phyloP scores from a whole-genome alignment of 352 stramenopile species.

The Globisporangium abappressorium region DNA sequence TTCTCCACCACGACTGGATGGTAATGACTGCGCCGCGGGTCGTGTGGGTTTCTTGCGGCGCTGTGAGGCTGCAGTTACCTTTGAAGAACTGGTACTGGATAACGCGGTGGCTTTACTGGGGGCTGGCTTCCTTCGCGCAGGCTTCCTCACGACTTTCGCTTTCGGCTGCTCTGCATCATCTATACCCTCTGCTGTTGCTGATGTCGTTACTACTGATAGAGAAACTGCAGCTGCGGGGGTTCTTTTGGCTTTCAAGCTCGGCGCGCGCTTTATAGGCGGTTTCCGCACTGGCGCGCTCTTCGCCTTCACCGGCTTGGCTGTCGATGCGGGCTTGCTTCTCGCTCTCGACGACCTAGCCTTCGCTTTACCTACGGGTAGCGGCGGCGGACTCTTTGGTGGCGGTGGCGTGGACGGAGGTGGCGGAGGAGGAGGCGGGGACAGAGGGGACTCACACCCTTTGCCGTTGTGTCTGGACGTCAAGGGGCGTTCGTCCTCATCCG shows the following conservation, averaged over 20 bases:
- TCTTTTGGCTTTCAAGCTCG: background rate
- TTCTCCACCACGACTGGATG: background rate
- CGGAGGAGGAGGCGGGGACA: slow-evolving; percentile 25
- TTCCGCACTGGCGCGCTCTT: slow-evolving; percentile 20
- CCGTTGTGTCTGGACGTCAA: slow-evolving; percentile 19
- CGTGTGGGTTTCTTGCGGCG: slow-evolving; percentile 4
- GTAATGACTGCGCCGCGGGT: background rate
- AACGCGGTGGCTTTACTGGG: background rate
- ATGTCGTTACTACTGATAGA: background rate
- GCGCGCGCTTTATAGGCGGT: slow-evolving; percentile 3
- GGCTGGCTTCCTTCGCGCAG: slow-evolving; percentile 7
- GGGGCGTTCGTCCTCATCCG: slow-evolving; percentile 34
- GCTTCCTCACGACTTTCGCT: slow-evolving; percentile 18
- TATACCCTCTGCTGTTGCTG: background rate
- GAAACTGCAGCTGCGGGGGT: background rate
- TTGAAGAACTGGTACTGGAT: background rate
- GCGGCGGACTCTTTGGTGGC: slow-evolving; percentile 24
- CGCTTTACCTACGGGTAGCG: slow-evolving; percentile 6
- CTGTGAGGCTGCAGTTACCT: background rate
- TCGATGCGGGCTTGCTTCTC: background rate
- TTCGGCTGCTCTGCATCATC: slow-evolving; percentile 5
- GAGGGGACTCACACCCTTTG: slow-evolving; percentile 23
- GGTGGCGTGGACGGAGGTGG: slow-evolving; percentile 26
- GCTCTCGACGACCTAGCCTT: slow-evolving; percentile 17
- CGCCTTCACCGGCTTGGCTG: slow-evolving; percentile 16